A percentile compares a stretch with the other conserved stretches of the same genome.
Conservation (phyloP, 345 rosid species). For the Garcia nutans region DNA sequence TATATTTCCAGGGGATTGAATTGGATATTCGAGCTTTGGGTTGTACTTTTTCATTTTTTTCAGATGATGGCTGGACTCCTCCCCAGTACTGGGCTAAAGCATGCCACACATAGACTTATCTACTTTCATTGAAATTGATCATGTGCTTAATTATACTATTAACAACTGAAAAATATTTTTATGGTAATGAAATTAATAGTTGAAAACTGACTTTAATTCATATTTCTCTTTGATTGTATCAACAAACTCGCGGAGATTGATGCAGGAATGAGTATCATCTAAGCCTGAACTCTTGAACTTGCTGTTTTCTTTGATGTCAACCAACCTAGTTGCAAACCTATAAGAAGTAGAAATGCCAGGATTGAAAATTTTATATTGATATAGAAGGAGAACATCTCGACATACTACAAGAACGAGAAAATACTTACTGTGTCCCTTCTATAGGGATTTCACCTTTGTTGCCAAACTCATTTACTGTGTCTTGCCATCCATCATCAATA, state of each 20-base stretch:
- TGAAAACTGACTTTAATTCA: constrained; percentile 37
- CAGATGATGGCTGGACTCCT: constrained; percentile 52
- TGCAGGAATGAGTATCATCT: constrained; percentile 14
- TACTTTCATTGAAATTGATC: constrained; percentile 26
- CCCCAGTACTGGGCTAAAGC: constrained; percentile 67
- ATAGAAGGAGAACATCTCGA: background rate
- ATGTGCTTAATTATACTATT: constrained; percentile 1
- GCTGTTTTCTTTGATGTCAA: constrained; percentile 48
- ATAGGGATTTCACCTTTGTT: constrained; percentile 36
- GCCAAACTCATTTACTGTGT: constrained; percentile 36
- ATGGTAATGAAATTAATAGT: background rate
- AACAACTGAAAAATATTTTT: constrained; percentile 1
- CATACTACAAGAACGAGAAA: background rate
- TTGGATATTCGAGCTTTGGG: constrained; percentile 44
- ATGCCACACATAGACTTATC: constrained; percentile 61
- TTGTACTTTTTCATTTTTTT: constrained; percentile 50
- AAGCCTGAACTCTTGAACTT: constrained; percentile 45
- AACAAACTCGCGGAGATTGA: constrained; percentile 39
- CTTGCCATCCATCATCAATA: constrained; percentile 77
- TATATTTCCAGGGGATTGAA: constrained; percentile 44
- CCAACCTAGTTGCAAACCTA: constrained; percentile 57
- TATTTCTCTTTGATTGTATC: constrained; percentile 34
- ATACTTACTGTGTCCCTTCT: constrained; percentile 46
- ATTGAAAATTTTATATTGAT: background rate
- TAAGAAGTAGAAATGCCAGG: constrained; percentile 6